Conservation (phyloP, 1,284 basidiomycete species). For the Sporisorium reilianum region DNA sequence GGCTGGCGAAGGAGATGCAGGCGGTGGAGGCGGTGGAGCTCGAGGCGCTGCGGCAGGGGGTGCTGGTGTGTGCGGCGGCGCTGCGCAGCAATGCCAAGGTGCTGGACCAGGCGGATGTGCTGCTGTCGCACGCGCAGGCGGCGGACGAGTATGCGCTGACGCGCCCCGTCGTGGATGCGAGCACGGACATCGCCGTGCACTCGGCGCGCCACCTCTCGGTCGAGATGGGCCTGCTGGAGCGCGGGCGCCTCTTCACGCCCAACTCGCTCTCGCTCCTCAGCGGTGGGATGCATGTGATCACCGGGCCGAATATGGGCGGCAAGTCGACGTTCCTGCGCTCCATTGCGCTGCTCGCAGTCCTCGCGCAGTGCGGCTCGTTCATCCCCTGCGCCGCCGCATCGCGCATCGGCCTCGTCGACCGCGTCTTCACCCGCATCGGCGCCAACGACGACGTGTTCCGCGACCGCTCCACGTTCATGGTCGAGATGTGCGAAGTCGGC, state of each 20-base stretch:
- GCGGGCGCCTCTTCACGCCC: constrained; percentile 71
- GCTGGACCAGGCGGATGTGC: constrained; percentile 89
- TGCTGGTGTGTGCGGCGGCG: constrained; percentile 21
- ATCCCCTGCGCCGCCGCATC: constrained; percentile 89
- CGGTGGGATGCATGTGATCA: constrained; percentile 78
- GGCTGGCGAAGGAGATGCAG: constrained; percentile 42
- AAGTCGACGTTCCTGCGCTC: constrained; percentile 95
- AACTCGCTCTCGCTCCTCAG: constrained; percentile 76
- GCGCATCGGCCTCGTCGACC: constrained; percentile 86
- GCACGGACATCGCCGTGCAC: constrained; percentile 73
- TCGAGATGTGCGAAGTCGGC: constrained; percentile 72
- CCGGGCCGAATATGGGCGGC: constrained; percentile 94
- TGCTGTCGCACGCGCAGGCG: constrained; percentile 82
- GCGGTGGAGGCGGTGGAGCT: constrained; percentile 52
- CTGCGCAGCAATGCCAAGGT: constrained; percentile 81
- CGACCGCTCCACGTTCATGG: constrained; percentile 92
- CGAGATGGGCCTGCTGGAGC: constrained; percentile 83
- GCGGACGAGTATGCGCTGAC: constrained; percentile 84
- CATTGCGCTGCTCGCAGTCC: constrained; percentile 86
- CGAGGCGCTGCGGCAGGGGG: constrained; percentile 54
- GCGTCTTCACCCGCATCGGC: constrained; percentile 92
- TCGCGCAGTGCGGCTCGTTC: constrained; percentile 92
- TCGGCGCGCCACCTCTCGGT: constrained; percentile 93
- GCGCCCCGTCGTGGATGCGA: constrained; percentile 78
- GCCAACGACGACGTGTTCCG: constrained; percentile 94